Base-by-base conservation (phyloP, 2,329 filamentous ascomycete species). In the Cordyceps pruinosa region DNA sequence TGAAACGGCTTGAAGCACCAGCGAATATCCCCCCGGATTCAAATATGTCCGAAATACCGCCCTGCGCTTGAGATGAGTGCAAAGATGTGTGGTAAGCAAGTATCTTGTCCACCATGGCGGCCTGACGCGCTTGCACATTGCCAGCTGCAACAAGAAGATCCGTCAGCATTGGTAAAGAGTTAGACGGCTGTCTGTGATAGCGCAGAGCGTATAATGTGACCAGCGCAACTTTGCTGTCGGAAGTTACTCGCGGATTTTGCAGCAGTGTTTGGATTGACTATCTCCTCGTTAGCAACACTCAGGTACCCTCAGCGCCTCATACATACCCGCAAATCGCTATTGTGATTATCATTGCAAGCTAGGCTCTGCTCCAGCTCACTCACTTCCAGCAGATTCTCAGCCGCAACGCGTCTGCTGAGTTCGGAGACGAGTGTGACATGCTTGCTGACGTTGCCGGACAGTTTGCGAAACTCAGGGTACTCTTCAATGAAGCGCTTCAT, bases 401-500 rank as follows among this genome's bases (percentile, higher is more conserved):
- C 84, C 7, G 88, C 89, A 15, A 99, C 92, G 57, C 89, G 84
- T 58, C 93, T 83, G 70, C 91, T 97, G 41, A 99, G 79, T 69
- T 99, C 95, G 1, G 91, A 91, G 23, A 99, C 94, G 23, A 99
- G 77, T 0, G 94, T 96, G 58, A 99, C 95, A 69, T 99, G 94
- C 69, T 99, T 99, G 75, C 92, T 97, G 55, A 99, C 94, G 64
- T 99, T 99, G 37, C 94, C 92, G 2, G 94, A 97, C 1, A 99
- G 83, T 67, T 97, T 96, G 58, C 94, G 86, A 71, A 99, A 99
- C 69, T 99, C 94, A 2, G 94, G 94, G 68, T 97, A 99, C 67
- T 99, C 94, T 72, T 99, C 94, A 56, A 99, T 95, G 66, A 99
- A 99, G 44, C 92, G 89, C 72, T 99, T 99, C 95, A 99, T 99